Conservation (phyloP, 2,329 filamentous ascomycete genomes). For the Drechmeria coniospora region DNA sequence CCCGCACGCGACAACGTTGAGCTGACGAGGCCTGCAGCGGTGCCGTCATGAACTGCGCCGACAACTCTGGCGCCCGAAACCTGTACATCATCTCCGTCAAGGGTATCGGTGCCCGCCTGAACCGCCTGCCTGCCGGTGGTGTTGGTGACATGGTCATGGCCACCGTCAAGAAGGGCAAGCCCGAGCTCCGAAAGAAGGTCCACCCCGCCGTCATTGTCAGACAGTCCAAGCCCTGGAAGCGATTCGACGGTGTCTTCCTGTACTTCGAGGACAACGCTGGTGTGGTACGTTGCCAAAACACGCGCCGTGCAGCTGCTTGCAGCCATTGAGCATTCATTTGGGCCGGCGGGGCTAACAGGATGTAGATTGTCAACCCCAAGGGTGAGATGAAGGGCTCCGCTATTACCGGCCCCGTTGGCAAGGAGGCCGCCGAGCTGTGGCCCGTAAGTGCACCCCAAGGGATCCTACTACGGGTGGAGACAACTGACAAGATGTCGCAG, state of each 20-base stretch:
- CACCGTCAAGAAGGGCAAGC: conserved; percentile 99
- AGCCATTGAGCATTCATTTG: background rate
- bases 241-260: conserved; percentile 94
- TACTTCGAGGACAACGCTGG: conserved; percentile 99
- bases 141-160: conserved; percentile 99
- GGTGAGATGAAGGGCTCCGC: conserved; percentile 99
- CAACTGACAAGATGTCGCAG: conserved; percentile 29
- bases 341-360: conserved; percentile 18
- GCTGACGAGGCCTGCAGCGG: conserved; percentile 43
- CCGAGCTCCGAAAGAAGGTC: conserved; percentile 99
- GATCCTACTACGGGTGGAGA: background rate
- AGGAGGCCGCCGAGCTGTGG: conserved; percentile 99
- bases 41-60: conserved; percentile 99
- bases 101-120: conserved; percentile 93
- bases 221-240: conserved; percentile 99
- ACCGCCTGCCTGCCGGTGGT: conserved; percentile 92
- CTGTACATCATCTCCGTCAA: conserved; percentile 99
- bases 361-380: conserved; percentile 98
- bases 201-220: conserved; percentile 98
- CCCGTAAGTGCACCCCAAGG: conserved; percentile 48
- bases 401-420: conserved; percentile 97
- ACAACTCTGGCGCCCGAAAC: conserved; percentile 98
- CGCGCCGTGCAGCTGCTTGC: background rate
- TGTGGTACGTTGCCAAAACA: conserved; percentile 53
- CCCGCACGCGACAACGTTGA: conserved; percentile 1